phyloP scores from a whole-genome alignment of 2,329 filamentous ascomycete genomes.

The Aspergillus fijiensis region DNA sequence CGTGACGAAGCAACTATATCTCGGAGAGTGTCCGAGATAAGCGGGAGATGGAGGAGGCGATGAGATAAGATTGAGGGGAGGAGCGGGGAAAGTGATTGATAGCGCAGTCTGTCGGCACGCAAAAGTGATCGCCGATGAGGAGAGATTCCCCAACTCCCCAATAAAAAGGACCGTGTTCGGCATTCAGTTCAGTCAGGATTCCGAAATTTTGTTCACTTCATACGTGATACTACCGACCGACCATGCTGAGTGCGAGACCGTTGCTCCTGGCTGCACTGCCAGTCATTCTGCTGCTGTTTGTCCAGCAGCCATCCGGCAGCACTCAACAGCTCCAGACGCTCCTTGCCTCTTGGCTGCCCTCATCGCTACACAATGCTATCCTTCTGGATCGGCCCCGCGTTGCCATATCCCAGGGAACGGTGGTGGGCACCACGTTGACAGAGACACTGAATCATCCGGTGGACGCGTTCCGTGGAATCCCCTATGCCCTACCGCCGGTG shows the following conservation, averaged over 20 bases:
- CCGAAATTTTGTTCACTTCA: too few relatives aligned
- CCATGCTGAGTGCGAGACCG: not conserved
- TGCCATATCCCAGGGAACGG: conserved; percentile 29
- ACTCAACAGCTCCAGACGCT: not conserved
- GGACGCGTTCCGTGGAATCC: conserved; percentile 41
- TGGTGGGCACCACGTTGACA: conserved; percentile 29
- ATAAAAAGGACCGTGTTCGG: too few relatives aligned
- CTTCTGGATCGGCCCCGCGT: conserved; percentile 10
- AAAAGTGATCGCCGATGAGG: too few relatives aligned
- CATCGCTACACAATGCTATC: not conserved
- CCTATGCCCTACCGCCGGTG: conserved; percentile 10
- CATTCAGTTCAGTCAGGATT: too few relatives aligned
- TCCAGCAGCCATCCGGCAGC: not conserved
- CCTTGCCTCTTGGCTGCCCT: not conserved
- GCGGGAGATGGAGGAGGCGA: not conserved
- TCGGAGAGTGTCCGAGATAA: not conserved
- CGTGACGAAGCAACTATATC: not conserved
- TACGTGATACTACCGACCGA: not conserved
- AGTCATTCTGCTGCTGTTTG: not conserved
- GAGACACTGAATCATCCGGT: conserved; percentile 27
- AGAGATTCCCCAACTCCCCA: too few relatives aligned
- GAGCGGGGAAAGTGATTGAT: too few relatives aligned
- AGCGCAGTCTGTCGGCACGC: too few relatives aligned
- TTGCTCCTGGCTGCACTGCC: not conserved
- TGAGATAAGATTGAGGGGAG: too few relatives aligned